Base-by-base conservation (phyloP, 2,329 filamentous ascomycete species). In the Aspergillus sojae region DNA sequence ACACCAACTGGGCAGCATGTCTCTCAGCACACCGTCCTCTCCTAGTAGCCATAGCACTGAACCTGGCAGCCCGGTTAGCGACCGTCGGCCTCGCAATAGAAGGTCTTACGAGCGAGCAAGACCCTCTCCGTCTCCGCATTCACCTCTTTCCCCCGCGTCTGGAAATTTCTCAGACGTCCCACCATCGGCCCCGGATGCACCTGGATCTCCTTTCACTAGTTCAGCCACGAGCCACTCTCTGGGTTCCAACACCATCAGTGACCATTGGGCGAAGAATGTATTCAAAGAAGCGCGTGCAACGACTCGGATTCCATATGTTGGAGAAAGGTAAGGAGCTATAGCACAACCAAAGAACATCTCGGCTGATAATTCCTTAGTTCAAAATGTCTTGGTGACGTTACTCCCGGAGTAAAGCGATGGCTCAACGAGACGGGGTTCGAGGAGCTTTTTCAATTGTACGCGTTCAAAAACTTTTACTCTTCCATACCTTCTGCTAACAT, bases 231-330 rank as follows among this genome's bases (percentile, higher is more conserved):
- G 74, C 23, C 71, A 72, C 32, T 77, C 77, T 2, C 66, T 71
- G 19, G 64, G 63, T n/a, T 70, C 71, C 3, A 75, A 71, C 60
- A 56, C 67, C 11, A 56, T 72, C 23, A 68, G 66, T 58, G 72
- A 74, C 11, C 81, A 83, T 68, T 83, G 81, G 81, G 75, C 80
- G 3, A 75, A 72, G 57, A 72, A 69, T 9, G 75, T 81, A 0
- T 82, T 82, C 53, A 60, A 69, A 5, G 70, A 72, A 26, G 63
- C 64, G 56, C 65, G 70, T 16, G 66, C 76, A 9, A 62, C 67
- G 30, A 79, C 75, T 4, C 67, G 66, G 5, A 70, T 81, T 11
- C 67, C 69, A n/a, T 61, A 62, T 16, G 60, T 65, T 4, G 70
- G 72, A 28, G 71, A 77, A 65, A 71, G 63, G 79, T 80, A 55